phyloP scores from a whole-genome alignment of 1,284 basidiomycete species.

The Vanrija humicola region DNA sequence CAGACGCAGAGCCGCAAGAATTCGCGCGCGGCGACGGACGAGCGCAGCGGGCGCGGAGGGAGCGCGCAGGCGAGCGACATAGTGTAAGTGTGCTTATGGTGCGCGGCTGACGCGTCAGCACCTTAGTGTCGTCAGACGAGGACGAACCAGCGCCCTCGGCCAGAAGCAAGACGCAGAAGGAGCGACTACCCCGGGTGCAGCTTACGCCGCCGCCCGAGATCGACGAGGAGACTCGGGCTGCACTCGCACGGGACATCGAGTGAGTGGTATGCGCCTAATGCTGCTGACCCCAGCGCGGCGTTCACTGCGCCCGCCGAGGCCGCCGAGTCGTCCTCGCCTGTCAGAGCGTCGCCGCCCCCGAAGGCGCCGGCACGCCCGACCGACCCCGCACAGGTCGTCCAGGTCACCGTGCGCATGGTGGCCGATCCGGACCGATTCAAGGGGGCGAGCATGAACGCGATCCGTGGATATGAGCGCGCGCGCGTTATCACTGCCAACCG shows the following conservation, averaged over 20 bases:
- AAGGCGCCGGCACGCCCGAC: background rate
- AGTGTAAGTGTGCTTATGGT: background rate
- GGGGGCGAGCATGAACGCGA: conserved; percentile 21
- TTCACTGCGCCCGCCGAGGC: background rate
- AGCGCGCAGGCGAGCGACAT: background rate
- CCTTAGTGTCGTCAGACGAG: background rate
- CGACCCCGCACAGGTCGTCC: conserved; percentile 4
- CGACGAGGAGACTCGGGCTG: conserved; percentile 9
- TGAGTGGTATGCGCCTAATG: background rate
- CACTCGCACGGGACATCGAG: background rate
- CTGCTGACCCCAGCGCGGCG: background rate
- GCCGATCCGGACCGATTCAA: conserved; percentile 21
- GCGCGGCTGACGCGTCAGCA: background rate
- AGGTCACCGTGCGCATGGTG: conserved; percentile 30
- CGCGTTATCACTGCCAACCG: conserved; percentile 17
- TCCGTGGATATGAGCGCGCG: conserved; percentile 25
- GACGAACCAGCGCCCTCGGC: background rate
- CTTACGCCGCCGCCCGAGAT: conserved; percentile 37
- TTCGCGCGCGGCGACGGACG: background rate
- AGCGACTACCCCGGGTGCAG: conserved; percentile 2
- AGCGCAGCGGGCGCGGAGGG: background rate
- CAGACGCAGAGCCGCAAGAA: background rate
- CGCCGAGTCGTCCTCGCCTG: background rate
- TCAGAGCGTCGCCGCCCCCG: too few species aligned
- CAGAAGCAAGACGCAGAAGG: conserved; percentile 1